These are phyloP conservation scores for Pyrenophora tritici-repentis DNA, from an alignment of 2,329 filamentous ascomycete genomes.

Conservation along the genomic window DNA sequence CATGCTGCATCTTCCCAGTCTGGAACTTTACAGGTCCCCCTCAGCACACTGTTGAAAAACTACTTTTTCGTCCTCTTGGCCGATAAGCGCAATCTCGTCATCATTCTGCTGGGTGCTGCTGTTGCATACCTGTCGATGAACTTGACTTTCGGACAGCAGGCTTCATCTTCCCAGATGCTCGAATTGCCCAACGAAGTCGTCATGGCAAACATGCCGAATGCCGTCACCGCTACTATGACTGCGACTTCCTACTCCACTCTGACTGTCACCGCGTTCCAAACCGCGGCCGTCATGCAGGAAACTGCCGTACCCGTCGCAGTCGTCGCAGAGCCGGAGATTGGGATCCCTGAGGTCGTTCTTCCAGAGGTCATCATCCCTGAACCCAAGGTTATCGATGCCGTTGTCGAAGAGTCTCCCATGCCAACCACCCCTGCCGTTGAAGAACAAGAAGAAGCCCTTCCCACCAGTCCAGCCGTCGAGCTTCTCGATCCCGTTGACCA, in stretches of 20 bases:
- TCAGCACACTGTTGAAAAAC: slow-evolving; percentile 58
- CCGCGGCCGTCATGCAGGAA: slow-evolving; percentile 4
- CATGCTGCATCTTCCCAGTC: slow-evolving; percentile 7
- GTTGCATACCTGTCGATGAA: slow-evolving; percentile 49
- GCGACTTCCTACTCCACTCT: slow-evolving; percentile 32
- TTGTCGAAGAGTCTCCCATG: not conserved
- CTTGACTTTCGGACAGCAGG: slow-evolving; percentile 19
- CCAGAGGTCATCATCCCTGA: not conserved
- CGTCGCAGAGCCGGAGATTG: not conserved
- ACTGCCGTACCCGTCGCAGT: slow-evolving; percentile 2
- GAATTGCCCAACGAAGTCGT: slow-evolving; percentile 10
- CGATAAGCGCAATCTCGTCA: slow-evolving; percentile 60
- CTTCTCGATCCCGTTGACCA: not conserved
- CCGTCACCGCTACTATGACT: slow-evolving; percentile 29
- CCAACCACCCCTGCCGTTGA: not conserved
- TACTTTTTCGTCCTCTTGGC: slow-evolving; percentile 58
- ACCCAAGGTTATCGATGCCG: not conserved
- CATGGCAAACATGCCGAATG: slow-evolving; percentile 18
- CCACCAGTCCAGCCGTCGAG: slow-evolving; percentile 1
- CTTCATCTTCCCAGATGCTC: slow-evolving; percentile 8
- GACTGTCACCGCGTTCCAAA: slow-evolving; percentile 31
- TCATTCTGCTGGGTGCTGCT: slow-evolving; percentile 53
- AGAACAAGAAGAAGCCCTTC: not conserved
- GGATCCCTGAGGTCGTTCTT: not conserved
- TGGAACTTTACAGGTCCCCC: slow-evolving; percentile 52